Evolutionary conservation across 2,329 filamentous ascomycete species (phyloP), one percentile per base, ranked within the genome.

Genomic region (Acrocalymma vagum): DNA sequence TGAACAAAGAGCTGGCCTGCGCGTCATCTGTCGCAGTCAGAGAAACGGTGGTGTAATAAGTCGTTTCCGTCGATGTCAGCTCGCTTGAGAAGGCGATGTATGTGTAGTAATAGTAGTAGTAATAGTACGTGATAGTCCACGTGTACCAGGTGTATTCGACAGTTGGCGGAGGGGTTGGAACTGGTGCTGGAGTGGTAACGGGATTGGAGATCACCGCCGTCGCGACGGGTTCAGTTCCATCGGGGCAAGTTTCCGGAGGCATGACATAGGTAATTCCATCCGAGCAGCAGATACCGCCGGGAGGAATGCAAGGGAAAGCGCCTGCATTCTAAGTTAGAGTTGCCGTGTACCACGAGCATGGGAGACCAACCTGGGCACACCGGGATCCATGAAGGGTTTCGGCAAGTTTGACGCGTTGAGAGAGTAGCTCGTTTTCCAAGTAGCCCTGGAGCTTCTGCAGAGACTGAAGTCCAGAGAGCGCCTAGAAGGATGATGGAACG

Each of bases 211-310:
- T 13, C 6, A 38, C 23, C 14, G 35, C 35, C 6, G 35, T 38
- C n/a, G 35, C 35, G 27, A 38, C 14, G 27, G 35, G 35, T 9
- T 29, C 5, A 14, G 35, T 38, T 20, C 25, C 35, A 15, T 30
- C 35, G n/a, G 35, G 26, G 17, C 35, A 38, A n/a, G 35, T 38
- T 9, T 38, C 25, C 14, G 35, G 35, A 18, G 35, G 35, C 35
- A 38, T 38, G 5, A 22, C 35, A 14, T 38, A 38, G 26, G 25
- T 29, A 10, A 18, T n/a, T n/a, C n/a, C 11, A 15, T 38, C 35
- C 7, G 35, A 38, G 17, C 35, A 38, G 35, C 35, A 38, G 25
- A 38, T 38, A 11, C 33, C n/a, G n/a, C n/a, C n/a, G n/a, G n/a
- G n/a, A n/a, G n/a, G n/a, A n/a, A n/a, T n/a, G n/a, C n/a, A n/a